Evolutionary conservation across 1,139 yeast species (phyloP).

Genomic region (Candida neerlandica): DNA sequence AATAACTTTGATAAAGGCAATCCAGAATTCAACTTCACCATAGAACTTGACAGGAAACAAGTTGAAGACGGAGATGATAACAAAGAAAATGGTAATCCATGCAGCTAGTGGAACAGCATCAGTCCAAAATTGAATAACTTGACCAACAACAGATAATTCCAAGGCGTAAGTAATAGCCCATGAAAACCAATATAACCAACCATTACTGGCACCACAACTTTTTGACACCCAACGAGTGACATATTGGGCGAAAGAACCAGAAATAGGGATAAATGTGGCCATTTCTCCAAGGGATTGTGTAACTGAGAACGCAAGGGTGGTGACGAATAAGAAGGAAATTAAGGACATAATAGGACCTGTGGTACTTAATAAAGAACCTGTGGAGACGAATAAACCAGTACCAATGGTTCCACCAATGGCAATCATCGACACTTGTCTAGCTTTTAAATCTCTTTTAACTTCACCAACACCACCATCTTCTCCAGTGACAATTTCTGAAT

Average conservation of each 20-base stretch:
- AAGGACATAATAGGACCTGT: constrained; percentile 73
- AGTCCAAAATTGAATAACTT: constrained; percentile 77
- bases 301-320: constrained; percentile 64
- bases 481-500: constrained; percentile 12
- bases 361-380: not conserved
- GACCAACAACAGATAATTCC: constrained; percentile 82
- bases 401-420: constrained; percentile 68
- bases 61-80: constrained; percentile 36
- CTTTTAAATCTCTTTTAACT: constrained; percentile 46
- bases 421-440: constrained; percentile 72
- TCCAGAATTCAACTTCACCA: constrained; percentile 50
- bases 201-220: constrained; percentile 77
- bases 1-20: constrained; percentile 65
- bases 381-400: constrained; percentile 47
- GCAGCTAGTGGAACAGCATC: constrained; percentile 68
- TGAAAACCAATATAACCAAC: constrained; percentile 84
- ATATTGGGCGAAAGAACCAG: constrained; percentile 62
- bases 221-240: constrained; percentile 66
- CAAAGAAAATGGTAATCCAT: constrained; percentile 74
- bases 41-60: constrained; percentile 47
- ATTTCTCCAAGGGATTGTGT: constrained; percentile 75
- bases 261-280: constrained; percentile 71
- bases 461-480: constrained; percentile 17
- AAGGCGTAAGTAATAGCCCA: constrained; percentile 87
- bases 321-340: constrained; percentile 67